Evolutionary conservation across 2,329 filamentous ascomycete species (phyloP), one percentile per base, ranked within the genome.

Genomic region (Ustulina deusta): DNA sequence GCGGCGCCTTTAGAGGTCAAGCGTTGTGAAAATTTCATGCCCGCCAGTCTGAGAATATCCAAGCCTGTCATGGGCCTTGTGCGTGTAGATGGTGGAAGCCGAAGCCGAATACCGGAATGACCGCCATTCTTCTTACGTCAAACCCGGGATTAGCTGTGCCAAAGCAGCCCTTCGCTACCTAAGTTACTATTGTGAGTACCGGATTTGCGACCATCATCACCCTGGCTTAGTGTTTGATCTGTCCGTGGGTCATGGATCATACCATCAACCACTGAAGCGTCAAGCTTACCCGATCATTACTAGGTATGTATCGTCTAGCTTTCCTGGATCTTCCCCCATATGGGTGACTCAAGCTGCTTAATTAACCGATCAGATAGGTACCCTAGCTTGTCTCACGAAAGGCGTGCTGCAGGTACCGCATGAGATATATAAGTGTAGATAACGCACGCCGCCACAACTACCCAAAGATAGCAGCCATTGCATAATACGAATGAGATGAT

Each of bases 61-160:
- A 61, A 49, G 34, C 29, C 7, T 56, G 48, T 32, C 38, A 60
- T 60, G 20, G 58, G 34, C 49, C 22, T 40, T 55, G 65, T n/a
- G n/a, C n/a, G n/a, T n/a, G n/a, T 20, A 27, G 25, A 62, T 54
- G 36, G 20, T 48, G 36, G 40, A 51, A 70, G 69, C 67, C 65
- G 40, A 51, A 70, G 69, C 67, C 65, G 67, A 74, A 69, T 59
- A 71, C 67, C 73, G 70, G 69, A 68, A 70, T 25, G 25, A 25
- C 25, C 66, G 64, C 67, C 65, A 49, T 72, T 68, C 66, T 65
- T 68, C 61, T 74, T 75, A 73, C 74, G 73, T 75, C 72, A 75
- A 72, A 59, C 67, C 46, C 38, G 27, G 5, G 13, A 46, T 29
- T 9, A 25, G 54, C 17, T 56, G 42, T 36, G 52, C 22, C 59